These are phyloP conservation scores for Trichoderma sp. DNA, from an alignment of 2,329 filamentous ascomycete genomes.

Conservation along the genomic window DNA sequence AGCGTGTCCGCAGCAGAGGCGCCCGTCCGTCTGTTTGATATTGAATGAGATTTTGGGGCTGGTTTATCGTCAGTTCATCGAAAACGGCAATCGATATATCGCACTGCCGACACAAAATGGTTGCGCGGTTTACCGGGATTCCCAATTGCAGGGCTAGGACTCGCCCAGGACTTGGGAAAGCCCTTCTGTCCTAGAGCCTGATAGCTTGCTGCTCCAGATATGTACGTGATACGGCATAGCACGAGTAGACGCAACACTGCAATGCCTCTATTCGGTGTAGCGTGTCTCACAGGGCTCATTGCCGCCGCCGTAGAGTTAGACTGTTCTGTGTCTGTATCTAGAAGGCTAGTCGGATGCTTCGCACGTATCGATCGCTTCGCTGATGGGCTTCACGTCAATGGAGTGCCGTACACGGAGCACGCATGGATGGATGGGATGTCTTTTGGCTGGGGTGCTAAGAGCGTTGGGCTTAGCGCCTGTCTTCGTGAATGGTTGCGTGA, in stretches of 20 bases:
- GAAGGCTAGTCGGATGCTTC: neutral
- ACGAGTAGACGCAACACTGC: neutral
- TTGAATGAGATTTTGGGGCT: neutral
- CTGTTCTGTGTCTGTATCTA: neutral
- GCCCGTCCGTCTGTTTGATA: neutral
- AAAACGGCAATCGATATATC: neutral
- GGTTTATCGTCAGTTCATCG: neutral
- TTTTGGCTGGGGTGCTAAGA: neutral
- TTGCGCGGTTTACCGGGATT: neutral
- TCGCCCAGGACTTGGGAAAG: neutral
- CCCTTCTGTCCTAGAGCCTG: neutral
- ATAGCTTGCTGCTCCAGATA: neutral
- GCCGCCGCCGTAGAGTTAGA: neutral
- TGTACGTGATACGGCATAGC: neutral
- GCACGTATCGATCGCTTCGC: neutral
- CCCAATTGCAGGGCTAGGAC: neutral
- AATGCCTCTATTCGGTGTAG: slow-evolving; percentile 11
- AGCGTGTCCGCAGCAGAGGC: neutral
- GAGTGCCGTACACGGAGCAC: neutral
- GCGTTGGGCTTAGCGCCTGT: neutral
- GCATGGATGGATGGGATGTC: neutral
- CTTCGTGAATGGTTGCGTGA: neutral
- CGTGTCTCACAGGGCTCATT: neutral
- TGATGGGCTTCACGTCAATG: neutral
- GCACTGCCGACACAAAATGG: neutral